phyloP scores from a whole-genome alignment of 768 basidiomycete genomes.

The Xerocomus spinulosus region DNA sequence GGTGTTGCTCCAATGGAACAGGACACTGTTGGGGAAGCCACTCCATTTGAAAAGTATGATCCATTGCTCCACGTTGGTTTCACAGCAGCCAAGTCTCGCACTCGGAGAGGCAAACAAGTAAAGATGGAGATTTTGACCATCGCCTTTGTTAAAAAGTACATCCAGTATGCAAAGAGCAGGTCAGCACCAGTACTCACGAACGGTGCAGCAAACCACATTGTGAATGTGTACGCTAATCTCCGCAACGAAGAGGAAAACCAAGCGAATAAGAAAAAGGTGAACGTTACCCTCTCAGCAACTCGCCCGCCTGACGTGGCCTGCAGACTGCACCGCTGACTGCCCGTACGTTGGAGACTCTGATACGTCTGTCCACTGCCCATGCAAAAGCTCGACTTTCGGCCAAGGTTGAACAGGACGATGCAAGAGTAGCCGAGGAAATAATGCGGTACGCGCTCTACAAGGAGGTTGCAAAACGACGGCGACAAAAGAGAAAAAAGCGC shows the following conservation, averaged over 20 bases:
- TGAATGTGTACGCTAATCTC: conserved; percentile 85
- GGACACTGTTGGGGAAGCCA: conserved; percentile 39
- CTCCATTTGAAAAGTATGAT: conserved; percentile 95
- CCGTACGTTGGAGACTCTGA: conserved; percentile 96
- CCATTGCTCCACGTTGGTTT: conserved; percentile 90
- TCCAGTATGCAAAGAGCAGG: conserved; percentile 94
- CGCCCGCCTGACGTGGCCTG: conserved; percentile 9
- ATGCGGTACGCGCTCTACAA: conserved; percentile 97
- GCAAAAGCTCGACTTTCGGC: conserved; percentile 89
- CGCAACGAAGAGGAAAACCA: conserved; percentile 86
- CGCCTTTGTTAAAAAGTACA: conserved; percentile 95
- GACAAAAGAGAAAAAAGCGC: conserved; percentile 71
- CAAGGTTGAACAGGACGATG: conserved; percentile 82
- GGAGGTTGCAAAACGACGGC: conserved; percentile 81
- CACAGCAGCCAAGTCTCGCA: conserved; percentile 42
- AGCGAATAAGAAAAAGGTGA: conserved; percentile 81
- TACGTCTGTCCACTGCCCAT: conserved; percentile 96
- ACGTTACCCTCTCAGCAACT: background rate
- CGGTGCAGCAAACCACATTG: conserved; percentile 92
- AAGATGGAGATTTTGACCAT: conserved; percentile 87
- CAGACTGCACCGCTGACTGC: conserved; percentile 97
- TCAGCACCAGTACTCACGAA: conserved; percentile 82
- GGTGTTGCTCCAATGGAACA: conserved; percentile 36
- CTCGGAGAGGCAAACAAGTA: conserved; percentile 53
- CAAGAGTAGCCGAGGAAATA: conserved; percentile 87